Percentiles rank a stretch among this genome's conserved stretches.
Conservation (phyloP, 257 asterid genomes). For the Prunella vulgaris region DNA sequence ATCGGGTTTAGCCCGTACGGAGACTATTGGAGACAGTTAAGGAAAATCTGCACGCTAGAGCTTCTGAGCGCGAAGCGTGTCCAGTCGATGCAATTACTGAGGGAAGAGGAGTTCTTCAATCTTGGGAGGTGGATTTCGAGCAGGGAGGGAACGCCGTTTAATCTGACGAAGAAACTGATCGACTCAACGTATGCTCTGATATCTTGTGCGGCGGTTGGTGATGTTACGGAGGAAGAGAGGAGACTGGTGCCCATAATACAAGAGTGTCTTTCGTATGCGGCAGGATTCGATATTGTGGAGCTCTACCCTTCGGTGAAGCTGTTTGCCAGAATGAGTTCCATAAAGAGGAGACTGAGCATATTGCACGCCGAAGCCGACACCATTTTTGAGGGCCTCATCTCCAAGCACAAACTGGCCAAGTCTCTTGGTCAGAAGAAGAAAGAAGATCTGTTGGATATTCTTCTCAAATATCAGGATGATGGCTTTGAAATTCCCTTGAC, state of each 20-base stretch:
- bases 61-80: conserved; percentile 35
- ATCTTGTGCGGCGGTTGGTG: not conserved
- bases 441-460: conserved; percentile 31
- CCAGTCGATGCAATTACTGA: conserved; percentile 14
- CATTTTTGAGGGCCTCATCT: conserved; percentile 26
- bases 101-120: conserved; percentile 22
- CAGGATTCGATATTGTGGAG: conserved; percentile 30
- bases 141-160: not conserved
- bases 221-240: not conserved
- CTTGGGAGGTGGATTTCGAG: conserved; percentile 8
- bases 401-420: not conserved
- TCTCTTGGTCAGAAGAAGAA: not conserved
- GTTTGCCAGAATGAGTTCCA: conserved; percentile 18
- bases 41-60: conserved; percentile 37
- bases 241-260: not conserved
- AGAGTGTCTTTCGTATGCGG: not conserved
- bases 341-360: conserved; percentile 18
- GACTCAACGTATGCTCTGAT: not conserved
- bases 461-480: conserved; percentile 18
- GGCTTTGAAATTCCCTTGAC: conserved; percentile 4
- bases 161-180: not conserved
- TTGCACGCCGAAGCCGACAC: conserved; percentile 19
- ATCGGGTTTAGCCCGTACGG: conserved; percentile 28
- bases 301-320: conserved; percentile 30
- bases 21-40: conserved; percentile 38